phyloP scores from a whole-genome alignment of 345 rosid species.

The Lumnitzera littorea region DNA sequence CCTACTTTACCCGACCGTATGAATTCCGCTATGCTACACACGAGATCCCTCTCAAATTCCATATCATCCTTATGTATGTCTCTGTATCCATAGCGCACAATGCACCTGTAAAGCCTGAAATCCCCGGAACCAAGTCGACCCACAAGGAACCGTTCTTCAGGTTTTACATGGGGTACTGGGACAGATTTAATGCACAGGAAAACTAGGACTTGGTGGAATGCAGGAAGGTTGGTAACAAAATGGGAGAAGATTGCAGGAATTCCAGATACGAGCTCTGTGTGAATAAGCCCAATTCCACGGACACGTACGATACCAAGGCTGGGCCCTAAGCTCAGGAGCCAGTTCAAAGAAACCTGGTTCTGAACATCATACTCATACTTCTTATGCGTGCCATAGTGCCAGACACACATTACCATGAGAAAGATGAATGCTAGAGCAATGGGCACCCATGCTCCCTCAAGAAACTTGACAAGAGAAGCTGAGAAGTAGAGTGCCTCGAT shows the following conservation, averaged over 20 bases:
- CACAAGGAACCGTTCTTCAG: slow-evolving; percentile 76
- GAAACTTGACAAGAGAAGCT: slow-evolving; percentile 84
- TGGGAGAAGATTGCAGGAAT: slow-evolving; percentile 97
- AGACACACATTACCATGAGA: slow-evolving; percentile 70
- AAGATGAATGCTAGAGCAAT: slow-evolving; percentile 74
- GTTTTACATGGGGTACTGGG: slow-evolving; percentile 88
- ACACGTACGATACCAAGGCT: slow-evolving; percentile 87
- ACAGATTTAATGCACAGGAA: slow-evolving; percentile 95
- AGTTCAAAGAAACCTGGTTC: slow-evolving; percentile 87
- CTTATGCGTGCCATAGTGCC: slow-evolving; percentile 87
- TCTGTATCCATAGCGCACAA: slow-evolving; percentile 83
- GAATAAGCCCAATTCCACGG: slow-evolving; percentile 79
- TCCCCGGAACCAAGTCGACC: slow-evolving; percentile 78
- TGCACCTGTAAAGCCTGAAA: slow-evolving; percentile 80
- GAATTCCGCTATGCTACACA: slow-evolving; percentile 82
- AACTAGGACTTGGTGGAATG: slow-evolving; percentile 87
- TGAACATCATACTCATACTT: slow-evolving; percentile 84
- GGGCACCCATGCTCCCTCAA: slow-evolving; percentile 98
- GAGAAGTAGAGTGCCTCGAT: slow-evolving; percentile 93
- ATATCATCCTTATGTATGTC: slow-evolving; percentile 87
- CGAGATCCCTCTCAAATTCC: slow-evolving; percentile 86
- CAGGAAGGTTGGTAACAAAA: slow-evolving; percentile 94
- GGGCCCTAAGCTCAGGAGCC: slow-evolving; percentile 80
- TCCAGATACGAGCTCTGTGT: slow-evolving; percentile 91
- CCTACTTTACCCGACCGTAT: slow-evolving; percentile 45